A percentile compares a stretch with the other conserved stretches of the same genome.
phyloP scores from a whole-genome alignment of 176 grass and related monocot species.

The maize (Zea mays) region Zm-B73-REFERENCE-NAM-5.0 NC_050104.1:18289501-18290000 shows the following conservation, averaged over 20 bases:
- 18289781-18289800: constrained; percentile 11
- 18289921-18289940: constrained; percentile 3
- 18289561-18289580: background rate
- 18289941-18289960: constrained; percentile 1
- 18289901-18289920: background rate
- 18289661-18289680: constrained; percentile 92
- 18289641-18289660: constrained; percentile 57
- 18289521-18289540: background rate
- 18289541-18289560: constrained; percentile 27
- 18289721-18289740: constrained; percentile 48
- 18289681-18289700: constrained; percentile 80
- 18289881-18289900: constrained; percentile 14
- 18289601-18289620: constrained; percentile 14
- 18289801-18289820: background rate
- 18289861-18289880: constrained; percentile 19
- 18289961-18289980: constrained; percentile 9
- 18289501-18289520: constrained; percentile 3
- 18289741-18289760: constrained; percentile 5
- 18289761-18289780: background rate
- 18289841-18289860: background rate
- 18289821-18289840: constrained; percentile 1
- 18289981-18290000: background rate
- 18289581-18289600: constrained; percentile 2
- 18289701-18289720: constrained; percentile 75
- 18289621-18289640: constrained; percentile 35